Conservation (phyloP, 495 filamentous ascomycete species). For the Cladorrhinum samala region DNA sequence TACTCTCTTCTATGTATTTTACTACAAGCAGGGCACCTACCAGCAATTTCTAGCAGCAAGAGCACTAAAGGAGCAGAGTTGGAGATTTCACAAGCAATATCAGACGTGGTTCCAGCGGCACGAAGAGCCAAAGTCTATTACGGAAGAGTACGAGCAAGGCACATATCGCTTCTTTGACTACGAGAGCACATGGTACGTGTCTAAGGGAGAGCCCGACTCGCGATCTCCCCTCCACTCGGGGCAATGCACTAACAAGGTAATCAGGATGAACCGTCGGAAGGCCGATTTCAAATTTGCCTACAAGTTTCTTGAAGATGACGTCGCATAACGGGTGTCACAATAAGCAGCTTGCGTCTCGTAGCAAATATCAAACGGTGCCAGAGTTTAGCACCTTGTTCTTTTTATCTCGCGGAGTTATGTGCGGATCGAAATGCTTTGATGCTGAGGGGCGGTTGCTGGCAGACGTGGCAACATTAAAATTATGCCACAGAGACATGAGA, state of each 20-base stretch:
- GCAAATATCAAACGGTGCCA: too few relatives aligned
- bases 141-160: slow-evolving; percentile 96
- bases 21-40: slow-evolving; percentile 93
- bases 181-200: slow-evolving; percentile 92
- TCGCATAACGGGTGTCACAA: too few relatives aligned
- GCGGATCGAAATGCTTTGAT: too few relatives aligned
- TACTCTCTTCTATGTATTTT: slow-evolving; percentile 97
- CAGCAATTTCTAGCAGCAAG: slow-evolving; percentile 97
- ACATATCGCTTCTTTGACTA: slow-evolving; percentile 99
- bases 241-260: neutral
- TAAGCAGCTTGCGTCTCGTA: neutral
- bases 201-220: too few relatives aligned
- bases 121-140: slow-evolving; percentile 96
- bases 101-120: slow-evolving; percentile 99
- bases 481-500: too few relatives aligned
- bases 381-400: too few relatives aligned
- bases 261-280: slow-evolving; percentile 98
- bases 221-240: too few relatives aligned
- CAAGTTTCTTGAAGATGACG: slow-evolving; percentile 57
- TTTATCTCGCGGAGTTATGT: too few relatives aligned
- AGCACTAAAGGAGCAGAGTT: slow-evolving; percentile 91
- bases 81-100: slow-evolving; percentile 99
- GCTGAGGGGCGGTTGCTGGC: too few relatives aligned
- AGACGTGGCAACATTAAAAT: too few relatives aligned
- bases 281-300: slow-evolving; percentile 98